Percentiles rank a stretch among this genome's conserved stretches.
phyloP scores from a whole-genome alignment of 805 yeast genomes.

The Saccharomycopsis selenospora region DNA sequence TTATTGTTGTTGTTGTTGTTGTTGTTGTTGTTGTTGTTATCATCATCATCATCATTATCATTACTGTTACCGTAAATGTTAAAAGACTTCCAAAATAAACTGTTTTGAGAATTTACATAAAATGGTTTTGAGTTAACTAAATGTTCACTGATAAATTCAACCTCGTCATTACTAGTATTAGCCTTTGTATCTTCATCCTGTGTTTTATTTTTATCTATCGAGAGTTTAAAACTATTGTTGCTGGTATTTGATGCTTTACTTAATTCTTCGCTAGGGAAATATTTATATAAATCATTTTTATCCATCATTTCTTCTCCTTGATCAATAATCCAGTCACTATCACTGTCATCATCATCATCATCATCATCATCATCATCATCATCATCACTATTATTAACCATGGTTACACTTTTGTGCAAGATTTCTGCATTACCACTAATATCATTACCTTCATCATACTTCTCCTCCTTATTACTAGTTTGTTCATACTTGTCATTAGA shows the following conservation, averaged over 20 bases:
- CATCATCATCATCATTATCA: not conserved
- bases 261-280: not conserved
- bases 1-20: not conserved
- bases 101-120: not conserved
- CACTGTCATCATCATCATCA: not conserved
- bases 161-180: not conserved
- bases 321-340: slow-evolving; percentile 1
- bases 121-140: not conserved
- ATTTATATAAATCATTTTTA: not conserved
- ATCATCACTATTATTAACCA: not conserved
- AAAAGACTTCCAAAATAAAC: not conserved
- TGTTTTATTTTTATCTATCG: not conserved
- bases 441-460: not conserved
- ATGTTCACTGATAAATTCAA: not conserved
- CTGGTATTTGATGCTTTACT: not conserved
- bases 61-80: not conserved
- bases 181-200: not conserved
- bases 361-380: not conserved
- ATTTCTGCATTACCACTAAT: no score
- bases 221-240: not conserved
- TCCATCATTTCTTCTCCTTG: not conserved
- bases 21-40: not conserved
- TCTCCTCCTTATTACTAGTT: not conserved
- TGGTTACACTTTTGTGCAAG: no score
- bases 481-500: no score